Conservation (phyloP, 768 basidiomycete species). For the Kwoniella botswanensis region DNA sequence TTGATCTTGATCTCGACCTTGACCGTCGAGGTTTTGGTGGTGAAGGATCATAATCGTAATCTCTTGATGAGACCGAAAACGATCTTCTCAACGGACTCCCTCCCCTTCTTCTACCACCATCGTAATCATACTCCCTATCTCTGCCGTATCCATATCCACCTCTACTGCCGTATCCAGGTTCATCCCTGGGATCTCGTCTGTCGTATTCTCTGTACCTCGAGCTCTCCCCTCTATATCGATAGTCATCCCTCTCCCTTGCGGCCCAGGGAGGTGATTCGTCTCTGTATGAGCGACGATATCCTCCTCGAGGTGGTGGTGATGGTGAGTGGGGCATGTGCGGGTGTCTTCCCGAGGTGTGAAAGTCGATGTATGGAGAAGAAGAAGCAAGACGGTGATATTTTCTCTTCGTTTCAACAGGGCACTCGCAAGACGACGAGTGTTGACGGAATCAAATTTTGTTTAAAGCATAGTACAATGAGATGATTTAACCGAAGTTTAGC, state of each 20-base stretch:
- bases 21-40: conserved; percentile 5
- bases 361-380: background rate
- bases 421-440: background rate
- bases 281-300: conserved; percentile 16
- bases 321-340: conserved; percentile 32
- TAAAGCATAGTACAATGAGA: background rate
- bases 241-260: conserved; percentile 22
- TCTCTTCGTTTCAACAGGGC: background rate
- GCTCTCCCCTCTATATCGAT: conserved; percentile 21
- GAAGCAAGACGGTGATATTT: background rate
- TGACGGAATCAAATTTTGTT: conserved; percentile 2
- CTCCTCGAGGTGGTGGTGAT: conserved; percentile 24
- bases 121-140: conserved; percentile 1
- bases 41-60: conserved; percentile 10
- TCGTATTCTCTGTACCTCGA: conserved; percentile 16
- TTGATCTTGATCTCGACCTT: conserved; percentile 9
- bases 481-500: conserved; percentile 27
- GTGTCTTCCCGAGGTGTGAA: no score
- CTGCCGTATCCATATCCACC: conserved; percentile 8
- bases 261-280: conserved; percentile 21
- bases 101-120: background rate
- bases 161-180: conserved; percentile 7
- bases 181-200: conserved; percentile 9
- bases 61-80: conserved; percentile 4
- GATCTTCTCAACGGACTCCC: conserved; percentile 8